These are phyloP conservation scores for Closterium sp. DNA, from an alignment of 139 green algal genomes.

Conservation along the genomic window DNA sequence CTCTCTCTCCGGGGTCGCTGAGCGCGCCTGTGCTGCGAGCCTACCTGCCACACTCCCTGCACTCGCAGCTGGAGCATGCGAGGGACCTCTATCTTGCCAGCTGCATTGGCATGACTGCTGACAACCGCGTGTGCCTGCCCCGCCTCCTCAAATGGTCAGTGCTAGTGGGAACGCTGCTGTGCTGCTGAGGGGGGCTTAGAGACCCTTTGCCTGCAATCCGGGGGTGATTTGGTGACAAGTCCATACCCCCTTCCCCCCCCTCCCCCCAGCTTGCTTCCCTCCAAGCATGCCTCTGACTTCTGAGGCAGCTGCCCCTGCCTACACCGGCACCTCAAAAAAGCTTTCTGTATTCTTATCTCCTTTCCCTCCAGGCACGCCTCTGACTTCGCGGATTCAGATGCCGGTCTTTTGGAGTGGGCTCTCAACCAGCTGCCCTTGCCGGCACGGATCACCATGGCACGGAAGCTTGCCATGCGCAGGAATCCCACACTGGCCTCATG, in stretches of 20 bases:
- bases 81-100: not conserved
- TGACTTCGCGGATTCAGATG: not conserved
- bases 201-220: not conserved
- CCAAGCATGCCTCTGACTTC: not conserved
- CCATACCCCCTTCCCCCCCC: too few species aligned
- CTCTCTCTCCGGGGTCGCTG: not conserved
- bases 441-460: not conserved
- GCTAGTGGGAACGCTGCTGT: not conserved
- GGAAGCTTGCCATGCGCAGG: not conserved
- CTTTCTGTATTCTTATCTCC: too few species aligned
- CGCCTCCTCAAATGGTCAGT: not conserved
- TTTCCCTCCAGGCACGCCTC: not conserved
- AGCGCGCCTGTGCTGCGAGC: not conserved
- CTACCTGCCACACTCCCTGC: not conserved
- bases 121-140: not conserved
- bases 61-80: not conserved
- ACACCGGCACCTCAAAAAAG: not conserved
- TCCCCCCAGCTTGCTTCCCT: too few species aligned
- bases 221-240: too few species aligned
- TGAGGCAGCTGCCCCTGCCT: too few species aligned
- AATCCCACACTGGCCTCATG: not conserved
- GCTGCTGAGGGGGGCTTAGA: not conserved
- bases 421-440: conserved; percentile 7
- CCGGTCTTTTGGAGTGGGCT: not conserved
- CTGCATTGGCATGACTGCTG: conserved; percentile 19